A percentile compares a stretch with the other conserved stretches of the same genome.
Conservation (phyloP, 139 green algal species). For the Limnomonas spitsbergensis region DNA sequence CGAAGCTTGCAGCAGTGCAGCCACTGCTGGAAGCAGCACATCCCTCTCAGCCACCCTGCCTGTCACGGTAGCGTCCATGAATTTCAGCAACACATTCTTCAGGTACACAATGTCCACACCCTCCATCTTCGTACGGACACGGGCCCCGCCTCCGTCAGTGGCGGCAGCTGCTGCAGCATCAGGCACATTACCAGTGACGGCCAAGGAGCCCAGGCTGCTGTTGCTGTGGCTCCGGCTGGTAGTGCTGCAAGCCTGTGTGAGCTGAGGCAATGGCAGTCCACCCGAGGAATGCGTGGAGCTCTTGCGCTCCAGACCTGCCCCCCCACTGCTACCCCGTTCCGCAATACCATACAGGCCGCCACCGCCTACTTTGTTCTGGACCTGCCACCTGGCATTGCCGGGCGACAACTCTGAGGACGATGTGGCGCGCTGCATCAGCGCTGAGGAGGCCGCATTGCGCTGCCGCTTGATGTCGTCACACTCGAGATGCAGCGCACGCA, state of each 20-base stretch:
- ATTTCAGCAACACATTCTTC: slow-evolving; percentile 73
- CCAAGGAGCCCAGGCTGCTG: background rate
- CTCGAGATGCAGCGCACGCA: background rate
- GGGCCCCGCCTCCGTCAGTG: background rate
- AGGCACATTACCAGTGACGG: background rate
- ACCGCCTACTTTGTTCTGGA: slow-evolving; percentile 51
- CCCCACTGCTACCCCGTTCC: slow-evolving; percentile 7
- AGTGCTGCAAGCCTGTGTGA: background rate
- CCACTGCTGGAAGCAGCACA: slow-evolving; percentile 58
- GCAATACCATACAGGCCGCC: slow-evolving; percentile 47
- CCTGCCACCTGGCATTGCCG: slow-evolving; percentile 38
- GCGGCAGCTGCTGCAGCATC: background rate
- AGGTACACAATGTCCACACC: slow-evolving; percentile 62
- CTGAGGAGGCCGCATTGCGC: background rate
- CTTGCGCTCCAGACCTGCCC: too few relatives aligned
- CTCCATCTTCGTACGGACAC: background rate
- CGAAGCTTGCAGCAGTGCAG: slow-evolving; percentile 40
- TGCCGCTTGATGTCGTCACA: slow-evolving; percentile 1
- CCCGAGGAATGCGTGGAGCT: background rate
- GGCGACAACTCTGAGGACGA: background rate
- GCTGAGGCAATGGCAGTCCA: background rate
- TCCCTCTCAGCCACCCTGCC: slow-evolving; percentile 47
- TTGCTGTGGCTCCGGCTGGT: background rate
- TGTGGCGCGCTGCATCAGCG: background rate
- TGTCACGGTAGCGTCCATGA: slow-evolving; percentile 51